A percentile compares a stretch with the other conserved stretches of the same genome.
Conservation (phyloP, 768 basidiomycete species). For the Tylopilus intermedius region DNA sequence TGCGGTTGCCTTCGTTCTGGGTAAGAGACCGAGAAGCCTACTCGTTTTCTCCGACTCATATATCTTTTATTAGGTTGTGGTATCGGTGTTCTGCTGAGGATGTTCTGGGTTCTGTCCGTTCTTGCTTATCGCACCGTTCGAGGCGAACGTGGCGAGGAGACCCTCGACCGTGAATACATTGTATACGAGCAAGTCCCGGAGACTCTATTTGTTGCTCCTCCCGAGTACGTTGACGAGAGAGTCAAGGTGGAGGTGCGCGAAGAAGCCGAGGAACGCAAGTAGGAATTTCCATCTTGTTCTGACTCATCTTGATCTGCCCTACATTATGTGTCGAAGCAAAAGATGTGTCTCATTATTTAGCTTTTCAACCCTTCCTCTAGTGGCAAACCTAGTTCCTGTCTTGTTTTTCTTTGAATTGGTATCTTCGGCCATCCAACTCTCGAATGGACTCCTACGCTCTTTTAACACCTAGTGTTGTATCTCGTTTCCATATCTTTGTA, state of each 20-base stretch:
- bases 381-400: slow-evolving; percentile 3
- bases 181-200: slow-evolving; percentile 47
- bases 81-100: slow-evolving; percentile 74
- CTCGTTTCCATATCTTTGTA: neutral
- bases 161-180: slow-evolving; percentile 37
- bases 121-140: slow-evolving; percentile 54
- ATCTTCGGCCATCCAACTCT: neutral
- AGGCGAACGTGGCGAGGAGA: slow-evolving; percentile 40
- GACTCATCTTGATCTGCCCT: neutral
- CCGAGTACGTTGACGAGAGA: slow-evolving; percentile 60
- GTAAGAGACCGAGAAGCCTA: slow-evolving; percentile 33
- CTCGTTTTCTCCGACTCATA: neutral
- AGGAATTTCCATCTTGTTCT: slow-evolving; percentile 1
- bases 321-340: neutral
- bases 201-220: slow-evolving; percentile 47
- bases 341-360: neutral
- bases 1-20: slow-evolving; percentile 78
- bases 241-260: slow-evolving; percentile 18
- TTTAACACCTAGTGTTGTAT: slow-evolving; percentile 20
- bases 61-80: slow-evolving; percentile 56
- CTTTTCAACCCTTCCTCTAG: neutral
- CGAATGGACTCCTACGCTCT: slow-evolving; percentile 18
- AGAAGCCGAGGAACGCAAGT: slow-evolving; percentile 16
- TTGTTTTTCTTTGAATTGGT: slow-evolving; percentile 1
- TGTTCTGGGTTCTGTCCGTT: slow-evolving; percentile 70